A percentile compares a stretch with the other conserved stretches of the same genome.
These are phyloP conservation scores for Neoboletus subvelutipes DNA, from an alignment of 768 basidiomycete genomes.

Conservation along the genomic window DNA sequence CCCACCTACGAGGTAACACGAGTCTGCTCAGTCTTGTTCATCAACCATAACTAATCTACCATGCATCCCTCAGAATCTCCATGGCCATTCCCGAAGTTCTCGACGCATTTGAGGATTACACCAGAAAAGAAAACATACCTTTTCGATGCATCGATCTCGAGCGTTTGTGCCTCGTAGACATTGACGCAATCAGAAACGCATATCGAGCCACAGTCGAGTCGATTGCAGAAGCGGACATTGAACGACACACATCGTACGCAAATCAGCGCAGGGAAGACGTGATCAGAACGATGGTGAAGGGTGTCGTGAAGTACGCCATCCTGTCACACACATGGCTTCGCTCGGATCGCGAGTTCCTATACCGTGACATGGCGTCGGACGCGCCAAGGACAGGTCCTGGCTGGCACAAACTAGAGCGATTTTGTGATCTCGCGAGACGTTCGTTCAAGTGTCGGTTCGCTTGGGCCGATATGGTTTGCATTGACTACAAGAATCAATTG, in stretches of 20 bases:
- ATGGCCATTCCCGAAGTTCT: conserved; percentile 21
- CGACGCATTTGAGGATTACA: conserved; percentile 12
- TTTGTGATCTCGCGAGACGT: conserved; percentile 7
- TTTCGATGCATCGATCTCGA: conserved; percentile 18
- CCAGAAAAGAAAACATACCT: conserved; percentile 11
- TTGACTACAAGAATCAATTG: neutral
- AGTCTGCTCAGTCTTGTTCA: neutral
- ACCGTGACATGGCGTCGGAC: conserved; percentile 6
- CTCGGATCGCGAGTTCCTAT: neutral
- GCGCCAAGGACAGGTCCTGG: neutral
- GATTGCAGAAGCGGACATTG: conserved; percentile 22
- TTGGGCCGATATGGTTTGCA: conserved; percentile 20
- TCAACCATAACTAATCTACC: neutral
- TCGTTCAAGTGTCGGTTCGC: conserved; percentile 21
- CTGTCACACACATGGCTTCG: conserved; percentile 14
- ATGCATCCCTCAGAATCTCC: neutral
- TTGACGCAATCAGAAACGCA: neutral
- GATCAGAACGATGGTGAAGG: conserved; percentile 20
- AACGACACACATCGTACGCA: conserved; percentile 21
- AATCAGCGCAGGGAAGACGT: conserved; percentile 26
- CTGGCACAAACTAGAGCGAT: conserved; percentile 18
- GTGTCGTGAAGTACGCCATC: conserved; percentile 23
- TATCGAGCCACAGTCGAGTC: conserved; percentile 12
- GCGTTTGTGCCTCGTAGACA: conserved; percentile 12
- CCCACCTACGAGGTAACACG: neutral